Evolutionary conservation across 441 rosid species (phyloP), one percentile per base, ranked within the genome.

Genomic region (Omphalea diandra): DNA sequence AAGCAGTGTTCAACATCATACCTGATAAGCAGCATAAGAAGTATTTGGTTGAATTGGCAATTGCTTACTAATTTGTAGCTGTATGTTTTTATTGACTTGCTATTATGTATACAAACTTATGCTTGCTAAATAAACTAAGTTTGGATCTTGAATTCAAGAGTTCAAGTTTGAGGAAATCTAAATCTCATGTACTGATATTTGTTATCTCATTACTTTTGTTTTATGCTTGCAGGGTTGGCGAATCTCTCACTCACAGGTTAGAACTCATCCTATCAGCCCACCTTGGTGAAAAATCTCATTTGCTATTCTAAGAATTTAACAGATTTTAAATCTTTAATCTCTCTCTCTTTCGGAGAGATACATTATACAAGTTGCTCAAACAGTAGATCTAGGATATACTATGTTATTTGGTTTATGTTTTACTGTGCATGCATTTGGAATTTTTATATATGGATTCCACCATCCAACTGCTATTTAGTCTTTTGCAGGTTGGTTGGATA

Each of bases 241-340:
- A 96, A 96, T 84, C 98, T 96, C 82, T 91, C 99, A 27, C 78
- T 88, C 77, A 73, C 96, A 88, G 99, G 99, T 96, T 71, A 85
- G 90, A 78, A 73, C 78, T 83, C 75, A 26, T 72, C 71, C 74
- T 63, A 18, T 55, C 49, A 49, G 27, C 73, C 66, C 52, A 44
- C 53, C 27, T 73, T 65, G 38, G 27, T 68, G 24, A 56, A 53
- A 9, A 43, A 55, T 44, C 44, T 73, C 55, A 41, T 47, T 8
- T 65, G 17, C 31, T 38, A 18, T 57, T 55, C 44, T 7, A 31
- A 50, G 20, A 22, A 12, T 56, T 36, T 18, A 5, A 12, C 7
- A 18, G 46, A 26, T 57, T 61, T n/a, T n/a, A 46, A 46, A 27
- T 50, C 35, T 22, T 62, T 12, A 1, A 10, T 4, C 24, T 38